A percentile compares a stretch with the other conserved stretches of the same genome.
Conservation (phyloP, 2,329 filamentous ascomycete genomes). For the Xylaria polymorpha region DNA sequence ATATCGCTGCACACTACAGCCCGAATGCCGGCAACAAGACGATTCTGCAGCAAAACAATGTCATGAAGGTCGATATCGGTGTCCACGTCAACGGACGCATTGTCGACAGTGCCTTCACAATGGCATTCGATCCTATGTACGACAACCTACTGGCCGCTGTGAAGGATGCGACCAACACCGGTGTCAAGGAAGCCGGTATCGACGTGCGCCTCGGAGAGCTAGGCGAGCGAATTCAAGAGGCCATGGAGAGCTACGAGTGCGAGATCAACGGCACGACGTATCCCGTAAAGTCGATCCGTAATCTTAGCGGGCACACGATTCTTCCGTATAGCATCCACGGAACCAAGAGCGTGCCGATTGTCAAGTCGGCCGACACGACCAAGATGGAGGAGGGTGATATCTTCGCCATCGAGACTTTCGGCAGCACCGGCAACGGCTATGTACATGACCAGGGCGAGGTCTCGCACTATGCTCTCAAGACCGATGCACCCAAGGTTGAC, state of each 20-base stretch:
- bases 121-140: constrained; percentile 79
- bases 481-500: constrained; percentile 79
- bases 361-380: constrained; percentile 86
- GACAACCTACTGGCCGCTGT: constrained; percentile 80
- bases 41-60: constrained; percentile 76
- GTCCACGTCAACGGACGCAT: constrained; percentile 84
- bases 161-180: constrained; percentile 83
- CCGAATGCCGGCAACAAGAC: constrained; percentile 88
- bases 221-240: constrained; percentile 84
- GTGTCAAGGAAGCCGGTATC: constrained; percentile 90
- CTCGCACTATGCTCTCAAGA: constrained; percentile 85
- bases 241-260: constrained; percentile 93
- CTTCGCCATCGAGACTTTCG: constrained; percentile 96
- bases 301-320: constrained; percentile 91
- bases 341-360: constrained; percentile 92
- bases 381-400: constrained; percentile 99
- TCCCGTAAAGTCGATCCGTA: constrained; percentile 86
- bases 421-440: constrained; percentile 89
- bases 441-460: constrained; percentile 89
- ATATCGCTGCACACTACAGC: constrained; percentile 87
- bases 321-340: constrained; percentile 91
- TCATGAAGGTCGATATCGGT: constrained; percentile 86
- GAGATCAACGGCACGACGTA: constrained; percentile 82
- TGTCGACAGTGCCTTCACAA: constrained; percentile 83
- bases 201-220: constrained; percentile 90